phyloP scores from a whole-genome alignment of 768 basidiomycete genomes.

The Suillus fuscotomentosus region DNA sequence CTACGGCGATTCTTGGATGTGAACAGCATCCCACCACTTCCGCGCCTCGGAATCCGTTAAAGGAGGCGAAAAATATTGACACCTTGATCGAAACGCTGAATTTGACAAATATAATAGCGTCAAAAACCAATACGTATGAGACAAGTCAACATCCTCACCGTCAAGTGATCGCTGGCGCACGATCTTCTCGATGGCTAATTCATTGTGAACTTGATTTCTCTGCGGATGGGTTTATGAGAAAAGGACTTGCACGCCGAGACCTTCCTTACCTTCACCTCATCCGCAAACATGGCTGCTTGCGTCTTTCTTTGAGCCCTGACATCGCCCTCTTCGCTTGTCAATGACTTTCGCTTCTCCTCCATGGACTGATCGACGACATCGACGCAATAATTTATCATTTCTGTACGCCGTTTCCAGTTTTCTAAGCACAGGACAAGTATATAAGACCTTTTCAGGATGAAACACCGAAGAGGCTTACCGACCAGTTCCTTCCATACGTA shows the following conservation, averaged over 20 bases:
- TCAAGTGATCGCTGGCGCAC: constrained; percentile 68
- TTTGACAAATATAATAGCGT: constrained; percentile 14
- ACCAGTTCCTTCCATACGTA: constrained; percentile 78
- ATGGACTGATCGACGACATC: constrained; percentile 64
- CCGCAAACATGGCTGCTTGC: constrained; percentile 58
- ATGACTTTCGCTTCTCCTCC: constrained; percentile 48
- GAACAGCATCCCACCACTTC: constrained; percentile 51
- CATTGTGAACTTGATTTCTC: constrained; percentile 75
- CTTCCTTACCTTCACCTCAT: constrained; percentile 66
- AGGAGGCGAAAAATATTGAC: constrained; percentile 76
- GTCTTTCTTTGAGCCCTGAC: constrained; percentile 46
- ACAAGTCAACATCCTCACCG: constrained; percentile 42
- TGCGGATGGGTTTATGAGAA: constrained; percentile 24
- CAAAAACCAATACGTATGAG: constrained; percentile 9
- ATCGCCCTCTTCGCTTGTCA: constrained; percentile 44
- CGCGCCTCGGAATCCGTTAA: constrained; percentile 54
- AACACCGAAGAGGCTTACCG: constrained; percentile 45
- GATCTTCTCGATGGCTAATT: constrained; percentile 70
- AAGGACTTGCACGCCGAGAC: constrained; percentile 11
- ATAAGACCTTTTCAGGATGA: constrained; percentile 13
- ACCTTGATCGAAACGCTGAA: constrained; percentile 75
- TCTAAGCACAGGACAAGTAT: constrained; percentile 32
- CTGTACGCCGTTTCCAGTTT: constrained; percentile 72
- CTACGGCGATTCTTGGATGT: constrained; percentile 33
- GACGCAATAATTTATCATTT: constrained; percentile 77